Base-by-base conservation (phyloP, 1,284 basidiomycete genomes). In the Flammula alnicola region DNA sequence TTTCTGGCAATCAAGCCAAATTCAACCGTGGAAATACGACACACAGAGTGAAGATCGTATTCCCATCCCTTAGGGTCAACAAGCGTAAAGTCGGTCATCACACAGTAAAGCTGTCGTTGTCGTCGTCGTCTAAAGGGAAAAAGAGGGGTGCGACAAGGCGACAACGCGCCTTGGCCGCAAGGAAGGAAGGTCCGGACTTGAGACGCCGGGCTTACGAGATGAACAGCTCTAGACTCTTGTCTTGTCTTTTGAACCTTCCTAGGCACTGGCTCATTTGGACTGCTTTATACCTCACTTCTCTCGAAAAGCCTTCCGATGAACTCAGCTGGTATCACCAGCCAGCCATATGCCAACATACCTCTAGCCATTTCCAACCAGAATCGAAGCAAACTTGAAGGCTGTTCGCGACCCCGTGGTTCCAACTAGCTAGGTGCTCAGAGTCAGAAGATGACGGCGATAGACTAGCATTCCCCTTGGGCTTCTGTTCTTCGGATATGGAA, bases 61-160 rank as follows among this genome's bases (percentile, higher is more conserved):
- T 91, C 84, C 83, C 89, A 93, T 23, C 88, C 89, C 55, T 77
- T 75, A 5, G 89, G 87, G 59, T 91, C 86, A 19, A 91, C 91
- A 25, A 88, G 68, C 27, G 79, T 80, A 63, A 87, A 87, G 63
- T 86, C 81, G 31, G 82, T 70, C 85, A 86, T 86, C 16, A 14
- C 27, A 30, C 33, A 19, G 16, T 40, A 22, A 27, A 44, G 17
- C 14, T 17, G 47, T 40, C 8, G 40, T 49, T 30, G 47, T 58
- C 16, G 45, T 32, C 40, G 47, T 51, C 25, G 43, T 36, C 29
- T 39, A 35, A 29, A 40, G 38, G 31, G 26, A 30, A 27, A 10
- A 38, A 52, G 43, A 41, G 35, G 35, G 22, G 30, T 22, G 11
- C 7, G 32, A n/a, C 8, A 33, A 16, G 23, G 19, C 23, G 37